A percentile compares a stretch with the other conserved stretches of the same genome.
phyloP scores from a whole-genome alignment of 306 rosid genomes.

The Elaeagnus macrophylla region DNA sequence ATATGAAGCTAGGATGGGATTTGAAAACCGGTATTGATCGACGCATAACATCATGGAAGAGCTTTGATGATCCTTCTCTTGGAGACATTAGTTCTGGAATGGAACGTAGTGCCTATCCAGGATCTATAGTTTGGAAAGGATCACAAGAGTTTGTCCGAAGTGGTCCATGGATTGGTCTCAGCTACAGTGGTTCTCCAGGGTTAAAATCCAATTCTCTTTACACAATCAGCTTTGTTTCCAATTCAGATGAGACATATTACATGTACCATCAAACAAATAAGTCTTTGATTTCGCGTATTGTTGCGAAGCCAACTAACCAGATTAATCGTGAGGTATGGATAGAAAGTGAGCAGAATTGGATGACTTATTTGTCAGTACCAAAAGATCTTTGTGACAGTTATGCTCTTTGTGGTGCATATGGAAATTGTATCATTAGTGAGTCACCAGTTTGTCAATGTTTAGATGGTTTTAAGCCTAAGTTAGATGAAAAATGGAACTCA shows the following conservation, averaged over 20 bases:
- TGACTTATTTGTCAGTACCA: not conserved
- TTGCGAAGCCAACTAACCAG: constrained; percentile 21
- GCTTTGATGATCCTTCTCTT: constrained; percentile 10
- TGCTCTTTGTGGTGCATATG: constrained; percentile 36
- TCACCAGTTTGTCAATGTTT: constrained; percentile 45
- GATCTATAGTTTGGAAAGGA: not conserved
- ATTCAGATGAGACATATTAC: constrained; percentile 27
- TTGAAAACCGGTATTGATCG: not conserved
- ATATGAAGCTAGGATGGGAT: constrained; percentile 12
- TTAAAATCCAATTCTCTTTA: constrained; percentile 18
- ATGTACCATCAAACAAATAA: constrained; percentile 20
- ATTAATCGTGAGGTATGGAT: constrained; percentile 12
- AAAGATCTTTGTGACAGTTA: constrained; percentile 26
- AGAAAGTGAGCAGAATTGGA: constrained; percentile 1
- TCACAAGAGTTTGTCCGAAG: not conserved
- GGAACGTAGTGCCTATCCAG: not conserved
- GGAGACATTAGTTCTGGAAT: constrained; percentile 12
- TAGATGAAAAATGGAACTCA: constrained; percentile 32
- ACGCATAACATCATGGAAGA: constrained; percentile 14
- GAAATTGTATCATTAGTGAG: constrained; percentile 24
- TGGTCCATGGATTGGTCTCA: constrained; percentile 19
- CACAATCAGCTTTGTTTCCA: constrained; percentile 18
- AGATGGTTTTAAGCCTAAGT: constrained; percentile 40
- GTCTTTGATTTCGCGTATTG: constrained; percentile 25
- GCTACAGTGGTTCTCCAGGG: constrained; percentile 4